Evolutionary conservation across 805 yeast species (phyloP).

Genomic region (Hanseniaspora meyeri): DNA sequence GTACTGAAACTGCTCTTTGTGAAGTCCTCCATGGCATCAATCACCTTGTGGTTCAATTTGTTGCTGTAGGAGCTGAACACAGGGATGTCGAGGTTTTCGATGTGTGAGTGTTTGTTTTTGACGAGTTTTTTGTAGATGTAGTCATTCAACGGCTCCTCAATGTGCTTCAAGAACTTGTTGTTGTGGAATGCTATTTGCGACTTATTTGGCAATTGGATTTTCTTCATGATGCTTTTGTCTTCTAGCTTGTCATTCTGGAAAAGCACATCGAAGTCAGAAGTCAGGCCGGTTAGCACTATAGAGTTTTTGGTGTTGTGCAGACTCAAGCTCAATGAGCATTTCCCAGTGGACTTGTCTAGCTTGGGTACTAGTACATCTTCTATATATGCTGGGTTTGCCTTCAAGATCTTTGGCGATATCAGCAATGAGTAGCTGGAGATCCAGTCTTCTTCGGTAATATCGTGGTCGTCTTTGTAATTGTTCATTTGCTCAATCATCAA

Average conservation of each 20-base stretch:
- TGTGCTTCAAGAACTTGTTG: conserved; percentile 22
- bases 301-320: conserved; percentile 8
- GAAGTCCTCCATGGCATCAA: conserved; percentile 26
- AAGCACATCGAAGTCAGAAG: conserved; percentile 1
- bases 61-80: conserved; percentile 26
- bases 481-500: conserved; percentile 26
- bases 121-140: conserved; percentile 26
- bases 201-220: conserved; percentile 6
- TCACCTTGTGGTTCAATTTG: conserved; percentile 20
- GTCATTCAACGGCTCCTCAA: conserved; percentile 27
- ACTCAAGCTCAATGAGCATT: conserved; percentile 2
- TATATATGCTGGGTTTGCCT: conserved; percentile 22
- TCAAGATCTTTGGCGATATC: conserved; percentile 23
- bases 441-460: conserved; percentile 20
- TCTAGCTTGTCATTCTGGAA: background rate
- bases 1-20: conserved; percentile 26
- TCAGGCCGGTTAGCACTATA: conserved; percentile 2
- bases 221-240: conserved; percentile 2
- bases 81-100: conserved; percentile 22
- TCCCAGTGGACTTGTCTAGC: conserved; percentile 13
- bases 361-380: conserved; percentile 16
- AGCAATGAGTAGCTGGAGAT: conserved; percentile 6
- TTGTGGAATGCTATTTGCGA: conserved; percentile 27
- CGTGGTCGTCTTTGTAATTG: conserved; percentile 20
- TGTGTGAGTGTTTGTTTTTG: conserved; percentile 21